A percentile compares a stretch with the other conserved stretches of the same genome.
Evolutionary conservation across 163 green algal genomes (phyloP).

Genomic region (Scenedesmus sp.): DNA sequence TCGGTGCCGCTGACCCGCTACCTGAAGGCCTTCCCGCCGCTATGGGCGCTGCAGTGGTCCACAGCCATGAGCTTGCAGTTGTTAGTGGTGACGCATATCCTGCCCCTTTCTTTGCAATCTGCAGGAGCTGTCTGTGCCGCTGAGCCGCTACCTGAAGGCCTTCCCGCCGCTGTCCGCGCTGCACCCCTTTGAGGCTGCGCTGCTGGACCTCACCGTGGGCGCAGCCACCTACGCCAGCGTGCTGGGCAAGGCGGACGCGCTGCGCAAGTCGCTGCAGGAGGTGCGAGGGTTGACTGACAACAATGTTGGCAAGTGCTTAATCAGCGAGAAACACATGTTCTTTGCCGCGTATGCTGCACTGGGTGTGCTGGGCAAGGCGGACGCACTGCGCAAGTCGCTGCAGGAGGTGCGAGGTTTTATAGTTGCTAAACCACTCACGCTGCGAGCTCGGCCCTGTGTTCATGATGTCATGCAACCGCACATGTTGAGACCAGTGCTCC

Average conservation of each 20-base stretch:
- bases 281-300: conserved; percentile 14
- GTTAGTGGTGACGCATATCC: background rate
- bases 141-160: conserved; percentile 60
- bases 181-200: conserved; percentile 93
- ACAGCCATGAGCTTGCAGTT: background rate
- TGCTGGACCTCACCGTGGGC: conserved; percentile 95
- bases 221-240: conserved; percentile 69
- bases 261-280: conserved; percentile 83
- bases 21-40: too few species aligned
- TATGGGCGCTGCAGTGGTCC: background rate
- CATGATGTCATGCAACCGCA: too few species aligned
- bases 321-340: background rate
- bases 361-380: conserved; percentile 61
- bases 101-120: background rate
- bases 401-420: conserved; percentile 63
- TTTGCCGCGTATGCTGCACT: background rate
- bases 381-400: conserved; percentile 79
- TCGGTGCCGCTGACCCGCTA: too few species aligned
- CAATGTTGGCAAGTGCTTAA: background rate
- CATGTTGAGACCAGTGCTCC: too few species aligned
- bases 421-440: too few species aligned
- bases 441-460: too few species aligned
- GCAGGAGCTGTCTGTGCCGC: conserved; percentile 79
- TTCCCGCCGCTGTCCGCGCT: conserved; percentile 82
- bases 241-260: conserved; percentile 69